Evolutionary conservation across 1,139 yeast genomes (phyloP).

Genomic region (Kodamaea alishanica): DNA sequence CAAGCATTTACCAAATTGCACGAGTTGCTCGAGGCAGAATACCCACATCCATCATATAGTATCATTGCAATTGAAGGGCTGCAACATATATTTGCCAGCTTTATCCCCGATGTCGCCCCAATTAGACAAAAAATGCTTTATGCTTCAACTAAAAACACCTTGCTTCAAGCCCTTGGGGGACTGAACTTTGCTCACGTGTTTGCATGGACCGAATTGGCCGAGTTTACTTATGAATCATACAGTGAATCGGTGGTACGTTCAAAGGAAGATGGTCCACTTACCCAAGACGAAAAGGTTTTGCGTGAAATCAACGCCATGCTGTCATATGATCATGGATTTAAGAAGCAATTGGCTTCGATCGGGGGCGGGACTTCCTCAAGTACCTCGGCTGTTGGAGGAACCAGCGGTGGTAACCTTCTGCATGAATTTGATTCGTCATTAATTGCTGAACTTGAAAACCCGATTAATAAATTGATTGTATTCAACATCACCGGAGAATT

Average conservation of each 20-base stretch:
- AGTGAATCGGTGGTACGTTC: slow-evolving; percentile 21
- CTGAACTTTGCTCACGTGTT: slow-evolving; percentile 52
- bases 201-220: slow-evolving; percentile 58
- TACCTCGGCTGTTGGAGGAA: background rate
- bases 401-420: slow-evolving; percentile 17
- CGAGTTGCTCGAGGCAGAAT: slow-evolving; percentile 28
- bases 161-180: slow-evolving; percentile 69
- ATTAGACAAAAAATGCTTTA: slow-evolving; percentile 88
- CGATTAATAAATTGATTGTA: slow-evolving; percentile 20
- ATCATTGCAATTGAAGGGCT: slow-evolving; percentile 33
- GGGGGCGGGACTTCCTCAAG: slow-evolving; percentile 11
- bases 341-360: slow-evolving; percentile 39
- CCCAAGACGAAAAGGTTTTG: slow-evolving; percentile 58
- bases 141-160: slow-evolving; percentile 81
- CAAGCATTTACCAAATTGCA: slow-evolving; percentile 37
- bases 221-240: slow-evolving; percentile 54
- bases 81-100: slow-evolving; percentile 61
- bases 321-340: slow-evolving; percentile 24
- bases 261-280: slow-evolving; percentile 46
- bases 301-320: slow-evolving; percentile 41
- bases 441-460: slow-evolving; percentile 18
- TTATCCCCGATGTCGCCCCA: slow-evolving; percentile 82
- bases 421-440: slow-evolving; percentile 28
- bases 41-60: slow-evolving; percentile 59
- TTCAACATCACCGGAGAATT: slow-evolving; percentile 36